Percentiles rank a stretch among this genome's conserved stretches.
Conservation (phyloP, 2,329 filamentous ascomycete genomes). For the Ophiostoma pallidulum region DNA sequence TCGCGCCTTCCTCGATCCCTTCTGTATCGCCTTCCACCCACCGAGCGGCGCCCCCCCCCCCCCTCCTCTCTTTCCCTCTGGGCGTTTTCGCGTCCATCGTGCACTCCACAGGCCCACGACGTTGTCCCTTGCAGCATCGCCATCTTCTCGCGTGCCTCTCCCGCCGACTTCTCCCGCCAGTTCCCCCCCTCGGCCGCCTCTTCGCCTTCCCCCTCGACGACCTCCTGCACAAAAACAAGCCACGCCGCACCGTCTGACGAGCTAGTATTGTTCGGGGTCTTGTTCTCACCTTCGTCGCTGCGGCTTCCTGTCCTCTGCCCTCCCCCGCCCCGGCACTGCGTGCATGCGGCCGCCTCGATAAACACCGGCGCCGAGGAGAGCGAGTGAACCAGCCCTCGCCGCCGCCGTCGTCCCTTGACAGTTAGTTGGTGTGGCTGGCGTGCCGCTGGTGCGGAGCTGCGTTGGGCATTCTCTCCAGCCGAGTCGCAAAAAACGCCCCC, state of each 20-base stretch:
- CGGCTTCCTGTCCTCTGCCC: background rate
- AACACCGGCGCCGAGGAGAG: conserved; percentile 4
- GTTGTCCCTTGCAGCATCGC: background rate
- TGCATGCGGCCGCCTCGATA: conserved; percentile 7
- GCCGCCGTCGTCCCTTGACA: too few species aligned
- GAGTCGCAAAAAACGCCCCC: background rate
- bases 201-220: background rate
- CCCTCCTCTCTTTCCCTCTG: background rate
- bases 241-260: conserved; percentile 1
- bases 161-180: background rate
- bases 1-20: background rate
- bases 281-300: conserved; percentile 1
- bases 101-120: background rate
- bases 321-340: background rate
- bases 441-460: too few species aligned
- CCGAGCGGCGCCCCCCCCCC: conserved; percentile 1
- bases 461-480: background rate
- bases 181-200: background rate
- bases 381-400: background rate
- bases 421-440: too few species aligned
- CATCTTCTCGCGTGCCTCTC: background rate
- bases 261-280: background rate
- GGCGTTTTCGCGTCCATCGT: background rate
- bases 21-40: background rate
- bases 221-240: conserved; percentile 8